These are phyloP conservation scores for Petrea volubilis DNA, from an alignment of 257 asterid species.

Conservation along the genomic window DNA sequence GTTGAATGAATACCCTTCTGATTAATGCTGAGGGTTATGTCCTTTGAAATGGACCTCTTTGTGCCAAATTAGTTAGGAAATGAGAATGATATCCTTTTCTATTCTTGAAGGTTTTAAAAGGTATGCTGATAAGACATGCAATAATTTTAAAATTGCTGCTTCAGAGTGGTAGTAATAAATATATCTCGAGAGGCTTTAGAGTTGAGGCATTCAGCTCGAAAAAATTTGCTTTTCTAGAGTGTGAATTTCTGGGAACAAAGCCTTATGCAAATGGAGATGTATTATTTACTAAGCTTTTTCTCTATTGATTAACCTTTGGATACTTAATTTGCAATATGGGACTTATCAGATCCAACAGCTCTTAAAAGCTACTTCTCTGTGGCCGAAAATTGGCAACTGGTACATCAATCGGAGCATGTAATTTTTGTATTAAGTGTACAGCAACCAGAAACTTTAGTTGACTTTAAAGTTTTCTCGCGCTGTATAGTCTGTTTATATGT, in stretches of 20 bases:
- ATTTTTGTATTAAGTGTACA: not conserved
- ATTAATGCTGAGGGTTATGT: not conserved
- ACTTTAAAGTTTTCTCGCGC: not conserved
- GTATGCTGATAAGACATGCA: not conserved
- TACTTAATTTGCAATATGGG: not conserved
- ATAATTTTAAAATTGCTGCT: conserved; percentile 1
- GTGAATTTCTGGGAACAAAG: not conserved
- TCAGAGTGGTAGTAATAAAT: not conserved
- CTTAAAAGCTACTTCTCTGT: not conserved
- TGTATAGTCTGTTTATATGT: not conserved
- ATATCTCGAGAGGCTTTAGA: conserved; percentile 6
- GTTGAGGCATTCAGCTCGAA: not conserved
- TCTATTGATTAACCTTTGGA: not conserved
- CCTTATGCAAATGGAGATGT: not conserved
- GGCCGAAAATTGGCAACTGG: not conserved
- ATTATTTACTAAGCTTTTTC: not conserved
- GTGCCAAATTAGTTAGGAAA: not conserved
- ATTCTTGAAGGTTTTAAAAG: not conserved
- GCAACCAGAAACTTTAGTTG: not conserved
- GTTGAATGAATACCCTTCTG: conserved; percentile 3
- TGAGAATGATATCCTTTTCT: not conserved
- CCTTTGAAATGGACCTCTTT: not conserved
- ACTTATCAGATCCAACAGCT: not conserved
- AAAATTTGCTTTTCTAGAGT: not conserved
- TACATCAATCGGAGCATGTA: not conserved